Evolutionary conservation across 352 stramenopile species (phyloP), one percentile per base, ranked within the genome.

Genomic region (Peronospora destructor): DNA sequence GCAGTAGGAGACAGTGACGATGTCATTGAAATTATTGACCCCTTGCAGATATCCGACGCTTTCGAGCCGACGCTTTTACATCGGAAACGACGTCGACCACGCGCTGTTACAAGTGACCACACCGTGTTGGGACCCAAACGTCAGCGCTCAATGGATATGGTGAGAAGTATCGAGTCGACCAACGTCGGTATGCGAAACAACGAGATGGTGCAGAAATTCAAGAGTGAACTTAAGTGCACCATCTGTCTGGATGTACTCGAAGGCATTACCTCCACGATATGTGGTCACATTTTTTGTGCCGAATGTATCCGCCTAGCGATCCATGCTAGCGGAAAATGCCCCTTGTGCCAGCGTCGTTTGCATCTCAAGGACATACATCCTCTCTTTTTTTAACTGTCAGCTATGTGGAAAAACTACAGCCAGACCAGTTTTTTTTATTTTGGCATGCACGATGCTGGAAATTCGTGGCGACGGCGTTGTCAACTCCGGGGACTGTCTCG

Each of bases 241-340:
- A 84, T 93, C 36, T 91, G 82, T 39, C 62, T 93, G 1, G 82
- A 91, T 28, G 59, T 74, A 43, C 71, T 91, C 40, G 53, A 87
- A 39, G 68, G 86, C 48, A 91, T 93, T 61, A 90, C 82, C 4
- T 88, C 79, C 19, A 91, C 82, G 1, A 61, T 74, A 23, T 93
- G 82, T 48, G 79, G 82, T 6, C 82, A 93, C 55, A 71, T 91
- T 6, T 93, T 85, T 54, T 93, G 82, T 51, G 66, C 55, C n/a
- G 64, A 67, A 17, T 91, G 76, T 58, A 88, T 93, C 56, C 60
- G 67, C 36, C 50, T 79, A 37, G 77, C 76, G 11, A 85, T 93
- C 43, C 71, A 59, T 16, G 64, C 79, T 25, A 91, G 68, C 5
- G 65, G 61, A 44, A 91, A 87, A 54, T 93, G 82, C 37, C 82